Evolutionary conservation across 1,284 basidiomycete species (phyloP), one percentile per base, ranked within the genome.

Genomic region (Austropuccinia psidii): DNA sequence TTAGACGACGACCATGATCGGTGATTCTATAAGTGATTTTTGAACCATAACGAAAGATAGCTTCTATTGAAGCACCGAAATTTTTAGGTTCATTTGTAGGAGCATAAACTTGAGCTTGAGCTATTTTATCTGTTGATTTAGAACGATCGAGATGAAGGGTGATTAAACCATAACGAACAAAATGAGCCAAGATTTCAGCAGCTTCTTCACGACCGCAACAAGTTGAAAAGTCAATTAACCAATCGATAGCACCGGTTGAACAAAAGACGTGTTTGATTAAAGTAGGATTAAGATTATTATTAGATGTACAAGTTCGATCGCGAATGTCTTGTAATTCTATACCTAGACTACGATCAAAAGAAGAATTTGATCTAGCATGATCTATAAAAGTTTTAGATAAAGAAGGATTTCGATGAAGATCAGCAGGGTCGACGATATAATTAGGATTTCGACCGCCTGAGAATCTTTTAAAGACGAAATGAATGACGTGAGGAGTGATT

Each of bases 161-260:
- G 81, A 98, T 90, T 77, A 95, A 87, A 45, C 93, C 92, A 79
- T 96, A 95, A 50, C 96, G 88, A 57, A 98, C 93, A 79, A 98
- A 98, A 79, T 98, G 96, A 0, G 93, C 96, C 4, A 91, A 88
- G 85, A 98, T 89, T 83, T 98, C 96, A 27, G 93, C 93, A 0
- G 93, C 95, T 82, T 98, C 96, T 80, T 99, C 96, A 67, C 91
- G 84, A 27, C 93, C 94, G 61, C 94, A 92, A 54, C 95, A 91
- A 0, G 95, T 97, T 0, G 95, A 94, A 77, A 93, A 98, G 81
- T 98, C 94, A 80, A 92, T 90, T 66, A 99, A 87, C 96, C 96
- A 99, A 81, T 97, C 93, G 73, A 98, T 85, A 0, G 91, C 93
- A 45, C 86, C 86, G 67, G 90, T 86, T 31, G 95, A 92, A 33